A percentile compares a stretch with the other conserved stretches of the same genome.
These are phyloP conservation scores for Penicillium crystallinum DNA, from an alignment of 495 filamentous ascomycete genomes.

Conservation along the genomic window DNA sequence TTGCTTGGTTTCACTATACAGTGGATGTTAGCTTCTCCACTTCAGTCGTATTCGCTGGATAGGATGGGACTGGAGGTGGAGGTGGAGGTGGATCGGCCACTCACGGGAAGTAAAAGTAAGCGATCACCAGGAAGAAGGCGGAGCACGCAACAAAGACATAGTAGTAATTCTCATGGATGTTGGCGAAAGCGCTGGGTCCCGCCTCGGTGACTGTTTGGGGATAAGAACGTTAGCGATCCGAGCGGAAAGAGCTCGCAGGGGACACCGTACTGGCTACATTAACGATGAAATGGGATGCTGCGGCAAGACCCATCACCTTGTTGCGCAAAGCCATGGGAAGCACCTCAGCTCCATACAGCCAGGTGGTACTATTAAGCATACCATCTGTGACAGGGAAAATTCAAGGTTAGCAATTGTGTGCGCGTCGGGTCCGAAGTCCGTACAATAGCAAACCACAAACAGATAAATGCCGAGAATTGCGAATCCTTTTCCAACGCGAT, in stretches of 20 bases:
- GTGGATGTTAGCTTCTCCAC: not conserved
- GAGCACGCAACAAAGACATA: constrained; percentile 54
- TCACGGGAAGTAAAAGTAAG: constrained; percentile 52
- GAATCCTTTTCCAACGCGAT: constrained; percentile 55
- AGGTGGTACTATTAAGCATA: constrained; percentile 56
- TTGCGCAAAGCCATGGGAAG: constrained; percentile 52
- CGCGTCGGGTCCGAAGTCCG: constrained; percentile 9
- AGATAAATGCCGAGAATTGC: constrained; percentile 56
- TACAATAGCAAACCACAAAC: constrained; percentile 53
- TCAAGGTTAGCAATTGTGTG: constrained; percentile 1
- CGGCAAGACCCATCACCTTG: constrained; percentile 56
- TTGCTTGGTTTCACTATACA: constrained; percentile 44
- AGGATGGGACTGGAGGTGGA: not conserved
- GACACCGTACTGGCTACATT: constrained; percentile 46
- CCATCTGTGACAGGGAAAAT: constrained; percentile 32
- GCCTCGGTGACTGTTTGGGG: constrained; percentile 47
- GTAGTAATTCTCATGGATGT: constrained; percentile 56
- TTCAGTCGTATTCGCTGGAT: not conserved
- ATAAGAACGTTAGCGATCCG: not conserved
- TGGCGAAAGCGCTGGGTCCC: constrained; percentile 54
- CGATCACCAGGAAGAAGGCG: constrained; percentile 43
- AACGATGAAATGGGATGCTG: constrained; percentile 53
- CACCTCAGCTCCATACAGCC: constrained; percentile 57
- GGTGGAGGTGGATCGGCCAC: constrained; percentile 7
- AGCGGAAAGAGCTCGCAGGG: not conserved